Evolutionary conservation across 2,329 filamentous ascomycete genomes (phyloP).

Genomic region (Arthrobotrys sinensis): DNA sequence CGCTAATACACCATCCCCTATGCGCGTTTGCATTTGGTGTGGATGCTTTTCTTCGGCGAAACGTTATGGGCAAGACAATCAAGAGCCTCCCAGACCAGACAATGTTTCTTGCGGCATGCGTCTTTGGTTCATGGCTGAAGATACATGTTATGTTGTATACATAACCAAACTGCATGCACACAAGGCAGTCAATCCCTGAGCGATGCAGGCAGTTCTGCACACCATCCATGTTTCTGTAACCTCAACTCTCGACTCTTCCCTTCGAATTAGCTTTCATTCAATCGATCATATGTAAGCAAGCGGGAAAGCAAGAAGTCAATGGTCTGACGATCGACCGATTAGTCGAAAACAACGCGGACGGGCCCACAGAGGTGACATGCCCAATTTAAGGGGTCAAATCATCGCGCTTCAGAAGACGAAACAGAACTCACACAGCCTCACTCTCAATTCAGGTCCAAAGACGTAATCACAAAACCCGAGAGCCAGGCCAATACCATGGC

Average conservation of each 20-base stretch:
- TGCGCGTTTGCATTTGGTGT: background rate
- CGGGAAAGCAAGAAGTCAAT: background rate
- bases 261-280: background rate
- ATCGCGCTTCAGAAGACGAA: conserved; percentile 28
- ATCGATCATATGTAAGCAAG: background rate
- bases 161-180: background rate
- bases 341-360: conserved; percentile 3
- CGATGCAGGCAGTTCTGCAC: conserved; percentile 13
- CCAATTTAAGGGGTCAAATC: conserved; percentile 49
- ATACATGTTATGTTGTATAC: background rate
- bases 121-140: conserved; percentile 1
- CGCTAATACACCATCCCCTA: conserved; percentile 7
- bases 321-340: conserved; percentile 57
- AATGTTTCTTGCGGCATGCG: conserved; percentile 18
- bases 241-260: conserved; percentile 19
- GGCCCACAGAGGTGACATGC: conserved; percentile 46
- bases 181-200: conserved; percentile 7
- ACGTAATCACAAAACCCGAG: conserved; percentile 32
- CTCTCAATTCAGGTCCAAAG: conserved; percentile 27
- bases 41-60: conserved; percentile 15
- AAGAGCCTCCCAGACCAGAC: background rate
- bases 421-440: conserved; percentile 48
- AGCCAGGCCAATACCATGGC: conserved; percentile 33
- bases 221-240: conserved; percentile 49
- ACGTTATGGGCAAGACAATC: background rate